A percentile compares a stretch with the other conserved stretches of the same genome.
These are phyloP conservation scores for Rhodotorula taiwanensis DNA, from an alignment of 768 basidiomycete genomes.

Conservation along the genomic window DNA sequence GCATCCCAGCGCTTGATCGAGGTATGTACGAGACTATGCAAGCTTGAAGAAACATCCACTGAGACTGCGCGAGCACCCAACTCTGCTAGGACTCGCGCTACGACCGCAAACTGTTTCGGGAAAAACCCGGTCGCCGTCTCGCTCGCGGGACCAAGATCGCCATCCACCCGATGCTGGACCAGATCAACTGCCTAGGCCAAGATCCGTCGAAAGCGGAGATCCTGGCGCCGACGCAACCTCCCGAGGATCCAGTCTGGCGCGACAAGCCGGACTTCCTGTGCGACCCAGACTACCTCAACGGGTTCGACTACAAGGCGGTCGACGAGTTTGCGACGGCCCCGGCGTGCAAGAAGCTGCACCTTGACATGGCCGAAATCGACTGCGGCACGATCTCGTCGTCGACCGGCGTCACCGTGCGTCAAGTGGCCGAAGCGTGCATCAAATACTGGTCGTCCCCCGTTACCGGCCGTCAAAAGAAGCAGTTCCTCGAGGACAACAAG, in stretches of 20 bases:
- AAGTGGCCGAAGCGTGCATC: not conserved
- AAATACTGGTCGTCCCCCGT: not conserved
- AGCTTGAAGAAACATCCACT: not conserved
- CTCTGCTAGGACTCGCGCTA: not conserved
- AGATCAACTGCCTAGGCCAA: not conserved
- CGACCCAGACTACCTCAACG: not conserved
- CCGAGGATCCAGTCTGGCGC: not conserved
- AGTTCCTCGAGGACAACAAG: no score
- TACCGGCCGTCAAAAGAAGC: no score
- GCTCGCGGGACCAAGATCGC: not conserved
- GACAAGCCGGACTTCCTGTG: not conserved
- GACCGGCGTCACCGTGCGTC: not conserved
- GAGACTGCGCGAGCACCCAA: not conserved
- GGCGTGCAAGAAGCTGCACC: not conserved
- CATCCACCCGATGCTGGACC: not conserved
- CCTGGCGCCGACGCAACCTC: no score
- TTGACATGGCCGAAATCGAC: not conserved
- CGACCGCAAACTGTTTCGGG: not conserved
- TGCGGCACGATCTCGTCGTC: not conserved
- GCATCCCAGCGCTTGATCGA: not conserved
- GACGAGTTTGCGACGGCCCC: not conserved
- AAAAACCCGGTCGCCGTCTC: not conserved
- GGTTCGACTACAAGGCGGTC: not conserved
- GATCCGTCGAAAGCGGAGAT: no score
- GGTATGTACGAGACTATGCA: not conserved